Percentiles rank a stretch among this genome's conserved stretches.
Evolutionary conservation across 345 rosid species (phyloP).

Genomic region (Eucalyptus dawsonii): DNA sequence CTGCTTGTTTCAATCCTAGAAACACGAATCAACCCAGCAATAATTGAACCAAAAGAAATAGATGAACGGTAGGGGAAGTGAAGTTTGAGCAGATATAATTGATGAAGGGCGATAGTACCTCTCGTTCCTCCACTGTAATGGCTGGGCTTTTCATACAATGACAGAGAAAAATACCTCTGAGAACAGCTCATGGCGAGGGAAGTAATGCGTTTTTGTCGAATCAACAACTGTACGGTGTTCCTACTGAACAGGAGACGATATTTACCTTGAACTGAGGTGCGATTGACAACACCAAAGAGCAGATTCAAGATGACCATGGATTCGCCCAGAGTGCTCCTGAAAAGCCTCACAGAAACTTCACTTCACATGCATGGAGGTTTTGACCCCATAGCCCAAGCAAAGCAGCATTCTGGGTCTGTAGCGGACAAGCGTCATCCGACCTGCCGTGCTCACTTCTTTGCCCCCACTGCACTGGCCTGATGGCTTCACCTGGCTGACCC

Average conservation of each 20-base stretch:
- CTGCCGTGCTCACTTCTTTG: conserved; percentile 2
- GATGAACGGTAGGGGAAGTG: neutral
- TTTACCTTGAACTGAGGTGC: neutral
- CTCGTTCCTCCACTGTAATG: neutral
- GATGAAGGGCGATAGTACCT: neutral
- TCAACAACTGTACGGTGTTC: neutral
- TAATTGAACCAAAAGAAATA: neutral
- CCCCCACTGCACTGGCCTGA: neutral
- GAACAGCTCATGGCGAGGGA: neutral
- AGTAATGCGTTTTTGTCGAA: neutral
- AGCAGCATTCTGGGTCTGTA: conserved; percentile 19
- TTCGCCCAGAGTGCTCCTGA: neutral
- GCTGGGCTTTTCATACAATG: neutral
- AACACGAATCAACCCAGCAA: neutral
- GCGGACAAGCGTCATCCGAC: neutral
- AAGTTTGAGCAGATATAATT: neutral
- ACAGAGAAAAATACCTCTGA: neutral
- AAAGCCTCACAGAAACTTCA: neutral
- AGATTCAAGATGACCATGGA: neutral
- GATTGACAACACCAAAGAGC: neutral
- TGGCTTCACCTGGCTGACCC: neutral
- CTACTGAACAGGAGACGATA: neutral
- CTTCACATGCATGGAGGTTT: neutral
- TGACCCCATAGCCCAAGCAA: conserved; percentile 29
- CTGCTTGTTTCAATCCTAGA: neutral